Base-by-base conservation (phyloP, 257 asterid genomes). In the Thymus mandschuricus region DNA sequence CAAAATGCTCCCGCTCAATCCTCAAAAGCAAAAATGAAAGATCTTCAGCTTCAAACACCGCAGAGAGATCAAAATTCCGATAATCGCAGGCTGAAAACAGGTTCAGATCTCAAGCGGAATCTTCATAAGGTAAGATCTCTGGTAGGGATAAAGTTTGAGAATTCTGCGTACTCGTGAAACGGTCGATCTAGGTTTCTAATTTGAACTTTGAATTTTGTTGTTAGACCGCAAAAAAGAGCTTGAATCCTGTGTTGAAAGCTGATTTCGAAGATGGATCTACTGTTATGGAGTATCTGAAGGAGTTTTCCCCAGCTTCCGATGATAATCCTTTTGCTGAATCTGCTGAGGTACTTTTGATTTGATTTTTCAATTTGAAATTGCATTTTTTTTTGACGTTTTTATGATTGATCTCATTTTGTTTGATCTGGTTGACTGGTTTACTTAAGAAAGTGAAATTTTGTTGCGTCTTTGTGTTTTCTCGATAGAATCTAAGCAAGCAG, bases 21-120 rank as follows among this genome's bases (percentile, higher is more conserved):
- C 29, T 4, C 21, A 21, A 21, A 29, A 29, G 2, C 10, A 49
- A 69, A 58, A 43, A 84, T 81, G 86, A 76, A 64, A 64, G 74
- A 75, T 12, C 2, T 34, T 7, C 81, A 73, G 63, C 45, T 76
- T 59, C 86, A 81, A 84, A 76, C 82, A 28, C 84, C 84, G 6
- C 81, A 79, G 76, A 64, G 71, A 60, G 88, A 79, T 63, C 82
- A 70, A 44, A 10, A 21, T 60, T 68, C 82, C 28, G 75, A 80
- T 5, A 78, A 69, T 75, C 90, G 88, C 66, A 78, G 75, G 15
- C 52, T 74, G 30, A 89, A 85, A 81, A 68, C 81, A 31, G 21
- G 79, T 60, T 28, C 83, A 12, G 87, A 81, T 69, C 80, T 71
- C 69, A 58, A 33, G 33, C 74, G 52, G 70, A 85, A 81, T 74